Conservation (phyloP, 176 grass and related monocot species). For the Hordeum vulgare region DNA sequence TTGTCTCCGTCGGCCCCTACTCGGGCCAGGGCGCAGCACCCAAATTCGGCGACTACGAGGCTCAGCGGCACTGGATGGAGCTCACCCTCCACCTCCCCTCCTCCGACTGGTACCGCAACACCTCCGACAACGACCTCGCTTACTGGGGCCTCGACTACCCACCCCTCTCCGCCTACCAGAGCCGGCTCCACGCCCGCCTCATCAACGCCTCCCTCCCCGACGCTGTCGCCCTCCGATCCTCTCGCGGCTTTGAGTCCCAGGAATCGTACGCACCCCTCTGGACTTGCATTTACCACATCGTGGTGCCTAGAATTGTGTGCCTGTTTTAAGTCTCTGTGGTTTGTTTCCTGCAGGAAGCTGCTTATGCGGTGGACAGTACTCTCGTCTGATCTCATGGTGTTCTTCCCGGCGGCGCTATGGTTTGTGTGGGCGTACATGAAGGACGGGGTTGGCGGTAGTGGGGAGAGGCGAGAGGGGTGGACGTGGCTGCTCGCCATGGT, state of each 20-base stretch:
- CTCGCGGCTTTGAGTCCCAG: slow-evolving; percentile 72
- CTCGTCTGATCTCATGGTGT: slow-evolving; percentile 60
- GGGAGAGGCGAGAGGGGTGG: slow-evolving; percentile 28
- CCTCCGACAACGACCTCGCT: slow-evolving; percentile 68
- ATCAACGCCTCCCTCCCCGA: slow-evolving; percentile 71
- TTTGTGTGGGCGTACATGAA: slow-evolving; percentile 63
- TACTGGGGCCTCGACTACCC: slow-evolving; percentile 99
- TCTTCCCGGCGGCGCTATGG: slow-evolving; percentile 69
- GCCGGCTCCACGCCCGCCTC: slow-evolving; percentile 63
- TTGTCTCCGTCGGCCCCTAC: slow-evolving; percentile 84
- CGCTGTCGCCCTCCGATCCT: slow-evolving; percentile 56
- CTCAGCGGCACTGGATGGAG: slow-evolving; percentile 99
- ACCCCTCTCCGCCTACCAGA: slow-evolving; percentile 95
- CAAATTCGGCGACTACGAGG: slow-evolving; percentile 94
- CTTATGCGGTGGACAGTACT: slow-evolving; percentile 87
- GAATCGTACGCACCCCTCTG: slow-evolving; percentile 38
- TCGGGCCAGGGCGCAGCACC: slow-evolving; percentile 65
- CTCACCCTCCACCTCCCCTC: slow-evolving; percentile 71
- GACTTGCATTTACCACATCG: not conserved
- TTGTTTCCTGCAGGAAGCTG: slow-evolving; percentile 55
- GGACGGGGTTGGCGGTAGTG: slow-evolving; percentile 1
- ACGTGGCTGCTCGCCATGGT: slow-evolving; percentile 77
- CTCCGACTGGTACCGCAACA: slow-evolving; percentile 80
- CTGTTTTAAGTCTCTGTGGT: slow-evolving; percentile 1
- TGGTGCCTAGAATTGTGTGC: not conserved